These are phyloP conservation scores for Cladobotryum mycophilum DNA, from an alignment of 2,329 filamentous ascomycete genomes.

Conservation along the genomic window DNA sequence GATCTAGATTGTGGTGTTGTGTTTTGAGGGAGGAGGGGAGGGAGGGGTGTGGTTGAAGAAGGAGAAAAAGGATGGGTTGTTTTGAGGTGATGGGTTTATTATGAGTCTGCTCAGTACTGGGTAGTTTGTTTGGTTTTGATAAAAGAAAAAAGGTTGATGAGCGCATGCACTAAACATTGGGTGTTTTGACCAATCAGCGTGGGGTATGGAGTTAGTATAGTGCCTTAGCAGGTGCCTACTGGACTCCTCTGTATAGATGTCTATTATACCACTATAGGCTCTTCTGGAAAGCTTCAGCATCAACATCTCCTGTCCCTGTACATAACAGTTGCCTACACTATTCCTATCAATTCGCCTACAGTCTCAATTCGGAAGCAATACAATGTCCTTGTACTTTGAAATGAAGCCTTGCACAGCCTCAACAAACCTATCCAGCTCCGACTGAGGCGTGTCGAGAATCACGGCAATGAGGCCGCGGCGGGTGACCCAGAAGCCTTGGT, in stretches of 20 bases:
- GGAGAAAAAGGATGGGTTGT: background rate
- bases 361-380: background rate
- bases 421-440: slow-evolving; percentile 37
- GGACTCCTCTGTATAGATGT: no score
- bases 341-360: background rate
- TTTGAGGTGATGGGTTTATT: background rate
- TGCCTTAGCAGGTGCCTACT: no score
- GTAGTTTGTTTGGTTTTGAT: no score
- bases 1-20: background rate
- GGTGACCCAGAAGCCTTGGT: slow-evolving; percentile 37
- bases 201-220: background rate
- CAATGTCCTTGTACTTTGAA: slow-evolving; percentile 18
- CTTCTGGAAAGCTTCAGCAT: no score
- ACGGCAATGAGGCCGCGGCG: slow-evolving; percentile 36
- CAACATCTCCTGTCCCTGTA: no score
- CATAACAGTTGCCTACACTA: no score
- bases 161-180: no score
- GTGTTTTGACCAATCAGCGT: background rate
- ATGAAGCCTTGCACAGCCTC: slow-evolving; percentile 30
- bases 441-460: slow-evolving; percentile 31
- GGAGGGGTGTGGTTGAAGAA: background rate
- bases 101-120: no score
- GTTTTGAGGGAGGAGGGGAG: background rate
- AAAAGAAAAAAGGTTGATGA: no score
- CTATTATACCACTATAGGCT: no score